Percentiles rank a stretch among this genome's conserved stretches.
These are phyloP conservation scores for Liriodendron chinense DNA, from an alignment of 164 flowering plant species.

Conservation along the genomic window DNA sequence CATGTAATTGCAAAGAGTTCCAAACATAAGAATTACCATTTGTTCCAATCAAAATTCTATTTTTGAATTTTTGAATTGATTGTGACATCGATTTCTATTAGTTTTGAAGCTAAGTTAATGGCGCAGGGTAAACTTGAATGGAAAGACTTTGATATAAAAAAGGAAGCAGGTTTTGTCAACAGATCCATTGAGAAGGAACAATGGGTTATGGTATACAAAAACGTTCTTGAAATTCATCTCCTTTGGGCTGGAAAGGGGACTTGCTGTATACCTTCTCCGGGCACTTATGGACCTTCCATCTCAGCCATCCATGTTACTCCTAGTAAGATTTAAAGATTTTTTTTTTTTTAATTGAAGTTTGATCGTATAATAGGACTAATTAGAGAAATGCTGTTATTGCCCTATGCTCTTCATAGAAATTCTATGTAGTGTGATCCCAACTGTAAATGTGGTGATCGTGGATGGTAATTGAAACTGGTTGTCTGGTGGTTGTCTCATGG, in stretches of 20 bases:
- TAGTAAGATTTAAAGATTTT: constrained; percentile 34
- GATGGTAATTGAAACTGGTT: too few relatives aligned
- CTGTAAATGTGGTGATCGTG: too few relatives aligned
- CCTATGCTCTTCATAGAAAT: too few relatives aligned
- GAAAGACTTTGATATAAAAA: constrained; percentile 61
- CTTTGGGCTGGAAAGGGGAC: constrained; percentile 62
- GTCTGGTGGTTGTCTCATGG: too few relatives aligned
- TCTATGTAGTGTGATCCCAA: too few relatives aligned
- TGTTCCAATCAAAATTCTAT: too few relatives aligned
- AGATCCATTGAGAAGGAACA: constrained; percentile 39
- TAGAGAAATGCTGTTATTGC: too few relatives aligned
- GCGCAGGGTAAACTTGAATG: constrained; percentile 5
- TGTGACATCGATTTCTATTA: not conserved
- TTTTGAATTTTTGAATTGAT: not conserved
- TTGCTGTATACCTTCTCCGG: constrained; percentile 51
- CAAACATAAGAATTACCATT: too few relatives aligned
- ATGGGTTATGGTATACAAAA: constrained; percentile 47
- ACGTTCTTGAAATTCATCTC: constrained; percentile 52
- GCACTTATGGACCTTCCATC: constrained; percentile 48
- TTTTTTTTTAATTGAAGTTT: not conserved
- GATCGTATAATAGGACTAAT: too few relatives aligned
- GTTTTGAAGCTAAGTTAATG: not conserved
- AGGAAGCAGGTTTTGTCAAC: constrained; percentile 57
- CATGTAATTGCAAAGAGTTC: too few relatives aligned
- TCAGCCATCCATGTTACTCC: constrained; percentile 60